Evolutionary conservation across 768 basidiomycete genomes (phyloP), one percentile per base, ranked within the genome.

Genomic region (Leccinellum rugosiceps): DNA sequence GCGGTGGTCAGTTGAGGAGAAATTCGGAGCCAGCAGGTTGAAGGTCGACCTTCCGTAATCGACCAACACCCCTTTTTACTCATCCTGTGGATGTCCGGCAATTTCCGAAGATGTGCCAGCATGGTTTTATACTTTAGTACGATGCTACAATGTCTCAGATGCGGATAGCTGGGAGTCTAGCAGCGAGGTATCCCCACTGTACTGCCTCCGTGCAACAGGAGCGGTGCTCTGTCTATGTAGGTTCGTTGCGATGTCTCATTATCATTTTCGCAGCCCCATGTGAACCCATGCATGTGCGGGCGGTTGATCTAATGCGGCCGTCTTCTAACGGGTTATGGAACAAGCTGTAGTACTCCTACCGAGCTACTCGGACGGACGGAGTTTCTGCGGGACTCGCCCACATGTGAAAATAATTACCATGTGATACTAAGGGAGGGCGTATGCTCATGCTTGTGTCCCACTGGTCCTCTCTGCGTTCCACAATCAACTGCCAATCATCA

Each of bases 1-100:
- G 50, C 25, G 14, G 28, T 56, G 45, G 64, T 53, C 23, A 26
- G n/a, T n/a, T 9, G n/a, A 41, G n/a, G 47, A 38, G 57, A 32
- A 45, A 14, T 38, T 44, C n/a, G 10, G 38, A 11, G 52, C 56
- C 53, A 49, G 50, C 32, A 62, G 52, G 56, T 55, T 35, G n/a
- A 4, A 32, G 23, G 30, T 21, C 15, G 19, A 25, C 31, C 46
- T 58, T 56, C 58, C 61, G 53, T 49, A 65, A 63, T 52, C n/a
- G 34, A 35, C 41, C 54, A 62, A 31, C 14, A 19, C 63, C 61
- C 64, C 64, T 58, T 63, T 58, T 58, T 25, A 58, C 25, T 19
- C 21, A 19, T 28, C 6, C 4, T 6, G 19, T 10, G 32, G 17
- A 0, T 4, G 23, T 17, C 51, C 61, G 61, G 61, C 35, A 63